Evolutionary conservation across 108 stramenopile genomes (phyloP), one percentile per base, ranked within the genome.

Genomic region (Stephanodiscus minutulus): DNA sequence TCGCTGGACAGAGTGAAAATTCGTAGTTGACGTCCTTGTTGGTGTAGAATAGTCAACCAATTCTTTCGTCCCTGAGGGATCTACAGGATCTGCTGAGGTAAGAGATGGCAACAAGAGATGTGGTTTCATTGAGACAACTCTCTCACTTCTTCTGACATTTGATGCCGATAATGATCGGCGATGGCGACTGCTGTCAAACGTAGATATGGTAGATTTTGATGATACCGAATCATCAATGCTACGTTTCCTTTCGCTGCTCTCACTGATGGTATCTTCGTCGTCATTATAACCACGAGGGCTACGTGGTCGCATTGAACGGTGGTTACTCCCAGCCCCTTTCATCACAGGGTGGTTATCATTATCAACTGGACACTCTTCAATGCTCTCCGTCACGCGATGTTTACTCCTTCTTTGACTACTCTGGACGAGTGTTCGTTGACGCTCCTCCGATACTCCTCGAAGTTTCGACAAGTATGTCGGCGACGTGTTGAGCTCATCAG

Each of bases 71-170:
- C 39, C 11, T 15, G 6, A 1, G 50, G 50, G 50, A 52, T 18
- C 22, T 20, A 18, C 18, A 5, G 36, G 36, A 33, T 58, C 57
- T 17, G 57, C 35, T n/a, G 57, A 15, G 35, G n/a, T 36, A 13
- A 58, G 33, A 29, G 57, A 58, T 58, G 57, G 57, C 33, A 58
- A n/a, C 12, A 58, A 58, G 7, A 58, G 57, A 35, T 58, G 31
- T 28, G 22, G 8, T 28, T 56, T 56, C 55, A 52, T 52, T 52
- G 50, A 4, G 1, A 10, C 50, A 2, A 20, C n/a, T 52, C 55
- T 56, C 24, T 28, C 29, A 9, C 22, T 56, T 0, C 6, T 28
- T 25, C 55, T 29, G 2, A 24, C 11, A n/a, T n/a, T 24, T 28
- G 27, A 28, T 28, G 27, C 55, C 13, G 55, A 28, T 8, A 9